These are phyloP conservation scores for Botrytis tulipae DNA, from an alignment of 2,329 filamentous ascomycete genomes.

Conservation along the genomic window DNA sequence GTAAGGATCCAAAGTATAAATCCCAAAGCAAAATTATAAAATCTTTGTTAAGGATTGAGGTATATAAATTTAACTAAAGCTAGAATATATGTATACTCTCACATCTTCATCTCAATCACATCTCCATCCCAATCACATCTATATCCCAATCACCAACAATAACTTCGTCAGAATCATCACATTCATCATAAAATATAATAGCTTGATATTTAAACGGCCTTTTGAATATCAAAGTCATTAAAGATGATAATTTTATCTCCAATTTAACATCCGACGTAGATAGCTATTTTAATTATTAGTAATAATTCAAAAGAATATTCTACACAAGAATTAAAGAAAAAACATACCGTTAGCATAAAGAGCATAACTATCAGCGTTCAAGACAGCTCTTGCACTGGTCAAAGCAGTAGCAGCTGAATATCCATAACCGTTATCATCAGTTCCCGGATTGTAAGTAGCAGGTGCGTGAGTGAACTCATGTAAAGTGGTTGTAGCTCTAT, in stretches of 20 bases:
- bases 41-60: neutral
- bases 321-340: neutral
- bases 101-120: no score
- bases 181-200: neutral
- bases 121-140: no score
- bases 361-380: constrained; percentile 58
- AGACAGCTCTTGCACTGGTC: constrained; percentile 50
- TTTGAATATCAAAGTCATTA: neutral
- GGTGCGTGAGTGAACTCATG: constrained; percentile 66
- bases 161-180: neutral
- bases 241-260: neutral
- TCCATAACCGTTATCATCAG: constrained; percentile 57
- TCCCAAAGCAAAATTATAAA: neutral
- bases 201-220: neutral
- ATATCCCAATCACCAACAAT: neutral
- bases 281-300: constrained; percentile 1
- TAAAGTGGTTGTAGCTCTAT: constrained; percentile 62
- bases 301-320: no score
- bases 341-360: constrained; percentile 18
- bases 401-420: constrained; percentile 51
- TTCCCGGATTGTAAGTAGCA: constrained; percentile 53
- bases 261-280: constrained; percentile 8
- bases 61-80: neutral
- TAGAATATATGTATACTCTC: neutral
- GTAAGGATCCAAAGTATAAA: neutral